Evolutionary conservation across 108 stramenopile genomes (phyloP).

Genomic region (Nitzschia sp.): DNA sequence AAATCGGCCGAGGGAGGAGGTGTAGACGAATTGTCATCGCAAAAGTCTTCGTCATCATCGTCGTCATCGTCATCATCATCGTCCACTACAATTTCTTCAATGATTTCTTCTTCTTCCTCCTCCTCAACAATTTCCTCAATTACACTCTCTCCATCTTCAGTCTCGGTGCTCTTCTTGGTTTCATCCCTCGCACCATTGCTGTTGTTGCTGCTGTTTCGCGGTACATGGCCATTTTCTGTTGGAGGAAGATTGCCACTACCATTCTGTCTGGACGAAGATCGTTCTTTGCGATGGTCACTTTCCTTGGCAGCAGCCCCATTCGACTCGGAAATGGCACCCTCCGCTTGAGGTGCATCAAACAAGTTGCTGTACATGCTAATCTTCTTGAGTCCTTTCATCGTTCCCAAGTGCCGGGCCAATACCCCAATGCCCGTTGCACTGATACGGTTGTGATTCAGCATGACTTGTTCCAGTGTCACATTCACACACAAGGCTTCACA

Average conservation of each 20-base stretch:
- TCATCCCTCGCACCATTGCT: too few relatives aligned
- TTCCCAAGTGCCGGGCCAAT: constrained; percentile 20
- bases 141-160: neutral
- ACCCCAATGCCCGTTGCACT: constrained; percentile 23
- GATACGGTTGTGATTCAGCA: constrained; percentile 41
- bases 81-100: constrained; percentile 9
- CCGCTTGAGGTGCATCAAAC: constrained; percentile 24
- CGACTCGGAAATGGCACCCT: neutral
- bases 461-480: constrained; percentile 37
- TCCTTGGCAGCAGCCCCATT: neutral
- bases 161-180: neutral
- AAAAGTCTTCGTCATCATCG: neutral
- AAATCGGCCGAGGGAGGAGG: constrained; percentile 19
- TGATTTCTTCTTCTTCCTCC: neutral
- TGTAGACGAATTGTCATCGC: constrained; percentile 8
- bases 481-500: constrained; percentile 26
- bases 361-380: constrained; percentile 45
- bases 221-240: too few relatives aligned
- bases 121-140: constrained; percentile 8
- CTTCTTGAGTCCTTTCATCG: constrained; percentile 42
- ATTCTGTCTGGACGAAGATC: neutral
- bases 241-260: neutral
- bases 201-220: too few relatives aligned
- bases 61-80: constrained; percentile 6
- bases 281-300: neutral